Evolutionary conservation across 108 stramenopile genomes (phyloP), one percentile per base, ranked within the genome.

Genomic region (Pseudonitzschia multiseries): DNA sequence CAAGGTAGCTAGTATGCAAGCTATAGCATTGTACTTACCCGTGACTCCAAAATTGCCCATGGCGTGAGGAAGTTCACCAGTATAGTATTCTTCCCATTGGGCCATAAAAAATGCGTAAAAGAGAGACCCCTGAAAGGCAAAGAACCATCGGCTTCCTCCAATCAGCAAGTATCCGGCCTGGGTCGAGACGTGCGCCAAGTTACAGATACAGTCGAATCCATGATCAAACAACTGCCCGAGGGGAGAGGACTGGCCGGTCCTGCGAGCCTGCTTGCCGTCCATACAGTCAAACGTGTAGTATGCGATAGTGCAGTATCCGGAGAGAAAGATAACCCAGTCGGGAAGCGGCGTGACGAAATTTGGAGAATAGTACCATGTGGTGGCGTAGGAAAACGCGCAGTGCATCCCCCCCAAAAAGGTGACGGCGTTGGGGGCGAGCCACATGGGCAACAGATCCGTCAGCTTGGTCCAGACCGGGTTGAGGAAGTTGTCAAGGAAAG

Each of bases 191-290:
- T 89, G 89, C 26, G 78, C 74, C 18, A 92, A 61, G 46, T 90
- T 93, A 69, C 95, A 90, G 3, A 97, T 82, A 71, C 96, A 93
- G 76, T 98, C 98, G 71, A 96, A 90, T 36, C 96, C 98, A 75
- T 99, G 98, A 76, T 99, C 98, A 73, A 98, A 97, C n/a, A 99
- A 79, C 81, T 98, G 96, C 15, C 96, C 96, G 17, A 96, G 74
- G 6, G 96, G 92, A 41, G 71, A 77, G 24, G 83, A 83, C 24
- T 78, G 68, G 32, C 78, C 69, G 8, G 96, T 97, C 14, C 92
- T 76, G 61, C 94, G 73, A 3, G 93, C 93, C 68, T 95, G 96
- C 69, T 95, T 97, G 17, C 94, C 94, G 69, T 95, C 94, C 79
- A 94, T 89, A 56, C 91, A 93, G 74, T 97, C 94, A 21, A 94